Base-by-base conservation (phyloP, 2,329 filamentous ascomycete genomes). In the Diplodia scrobiculata region DNA sequence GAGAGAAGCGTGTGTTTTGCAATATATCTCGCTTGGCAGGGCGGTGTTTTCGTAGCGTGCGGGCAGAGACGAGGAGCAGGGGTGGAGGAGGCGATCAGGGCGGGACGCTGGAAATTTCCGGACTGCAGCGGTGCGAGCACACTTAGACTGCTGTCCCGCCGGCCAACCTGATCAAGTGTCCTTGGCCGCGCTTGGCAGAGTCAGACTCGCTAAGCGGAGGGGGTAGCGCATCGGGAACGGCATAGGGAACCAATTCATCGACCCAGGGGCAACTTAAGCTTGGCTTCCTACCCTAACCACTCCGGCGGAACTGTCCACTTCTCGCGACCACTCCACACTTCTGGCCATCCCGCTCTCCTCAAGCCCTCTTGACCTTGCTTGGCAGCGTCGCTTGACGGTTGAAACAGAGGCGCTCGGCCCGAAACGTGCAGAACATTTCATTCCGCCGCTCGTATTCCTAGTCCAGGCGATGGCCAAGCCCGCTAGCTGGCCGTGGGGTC, bases 121-220 rank as follows among this genome's bases (percentile, higher is more conserved):
- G 45, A 25, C 17, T 5, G 5, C 11, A 41, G 53, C 36, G 53
- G 36, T 36, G 36, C 19, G 5, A 11, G 13, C 55, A 60, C n/a
- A 21, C 48, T 59, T 38, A 59, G 54, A 38, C 45, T 25, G 36
- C 11, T 47, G 21, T 59, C 38, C 54, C 54, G 54, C 54, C 6
- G 3, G 54, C 55, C 29, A 36, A n/a, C 41, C 45, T 62, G 27
- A 48, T 62, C 58, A 62, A 62, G 58, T 50, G 45, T 36, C 36
- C 58, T 62, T 62, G 58, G 58, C 58, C 45, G 45, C 27, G 41
- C 58, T 62, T 62, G 58, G 58, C 58, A 50, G 45, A 45, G n/a
- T 62, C 58, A 62, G 58, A 48, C 9, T 10, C 14, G 34, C 27
- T 27, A 62, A 50, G 58, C 58, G 27, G 58, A 25, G 45, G 27